Base-by-base conservation (phyloP, 2,329 filamentous ascomycete species). In the Cadophora gregata region DNA sequence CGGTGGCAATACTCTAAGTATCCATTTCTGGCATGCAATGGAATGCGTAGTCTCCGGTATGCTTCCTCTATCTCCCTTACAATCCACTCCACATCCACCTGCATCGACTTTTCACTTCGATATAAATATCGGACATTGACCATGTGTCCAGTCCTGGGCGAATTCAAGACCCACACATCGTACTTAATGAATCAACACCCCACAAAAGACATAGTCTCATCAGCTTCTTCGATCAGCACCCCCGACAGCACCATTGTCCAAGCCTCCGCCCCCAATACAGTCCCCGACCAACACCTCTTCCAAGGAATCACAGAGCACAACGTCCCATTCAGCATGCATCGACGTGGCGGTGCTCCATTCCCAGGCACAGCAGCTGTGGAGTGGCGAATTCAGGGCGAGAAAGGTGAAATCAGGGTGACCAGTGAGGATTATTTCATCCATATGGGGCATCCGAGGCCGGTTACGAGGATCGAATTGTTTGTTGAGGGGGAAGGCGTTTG, bases 371-470 rank as follows among this genome's bases (percentile, higher is more conserved):
- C 82, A 0, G 78, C 76, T 1, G 72, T 85, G 0, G 74, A 80
- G 0, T 88, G 85, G 83, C 80, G 78, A 7, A 81, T 88, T 47
- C 78, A 81, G 53, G 85, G 86, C 24, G 81, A 84, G 61, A 81
- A 80, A 67, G 84, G 84, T 0, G 84, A 86, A 75, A 77, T 86
- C 4, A 76, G 81, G 16, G 70, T 85, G 0, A 76, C 75, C 64
- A 36, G 72, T 70, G 36, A 64, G 71, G 24, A 71, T 79, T n/a
- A 77, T 77, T 1, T 51, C 66, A 24, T 64, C 79, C 56, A 67
- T 55, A 78, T 81, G 59, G 75, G 78, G 8, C 50, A 53, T 53
- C 12, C 4, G 0, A 76, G 78, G 1, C 76, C 79, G 9, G 64
- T 64, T 0, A 79, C 84, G 27, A 80, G 81, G 38, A 78, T 85